Evolutionary conservation across 2,329 filamentous ascomycete species (phyloP).

Genomic region (Raffaelea albimanens): DNA sequence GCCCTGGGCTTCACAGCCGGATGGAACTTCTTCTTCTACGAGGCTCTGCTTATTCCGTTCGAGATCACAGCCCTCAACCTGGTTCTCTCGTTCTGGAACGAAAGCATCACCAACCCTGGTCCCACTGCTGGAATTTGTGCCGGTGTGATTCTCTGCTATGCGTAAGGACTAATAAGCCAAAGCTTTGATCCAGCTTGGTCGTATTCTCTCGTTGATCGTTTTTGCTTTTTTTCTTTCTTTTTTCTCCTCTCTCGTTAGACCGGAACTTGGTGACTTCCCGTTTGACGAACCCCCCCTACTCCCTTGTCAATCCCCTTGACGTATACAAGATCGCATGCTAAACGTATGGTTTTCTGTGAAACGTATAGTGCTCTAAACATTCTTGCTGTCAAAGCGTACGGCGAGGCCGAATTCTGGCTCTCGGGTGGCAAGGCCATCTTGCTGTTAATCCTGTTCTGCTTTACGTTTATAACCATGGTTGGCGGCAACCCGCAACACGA

Average conservation of each 20-base stretch:
- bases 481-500: constrained; percentile 43
- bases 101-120: constrained; percentile 25
- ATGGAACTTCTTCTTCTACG: constrained; percentile 34
- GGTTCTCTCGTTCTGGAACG: constrained; percentile 36
- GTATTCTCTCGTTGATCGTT: background rate
- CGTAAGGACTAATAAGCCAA: constrained; percentile 6
- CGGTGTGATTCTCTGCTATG: constrained; percentile 31
- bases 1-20: constrained; percentile 49
- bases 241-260: background rate
- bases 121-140: constrained; percentile 39
- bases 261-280: too few relatives aligned
- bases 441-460: constrained; percentile 47
- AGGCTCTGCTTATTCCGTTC: constrained; percentile 29
- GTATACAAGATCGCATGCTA: background rate
- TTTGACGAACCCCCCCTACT: background rate
- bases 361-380: constrained; percentile 10
- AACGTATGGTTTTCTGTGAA: background rate
- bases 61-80: constrained; percentile 29
- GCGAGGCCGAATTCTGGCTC: constrained; percentile 38
- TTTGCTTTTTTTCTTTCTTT: background rate
- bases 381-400: constrained; percentile 25
- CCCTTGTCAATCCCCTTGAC: background rate
- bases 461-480: constrained; percentile 46
- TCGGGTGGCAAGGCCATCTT: constrained; percentile 33
- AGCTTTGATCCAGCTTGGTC: too few relatives aligned